phyloP scores from a whole-genome alignment of 345 rosid species.

The Lumnitzera littorea region DNA sequence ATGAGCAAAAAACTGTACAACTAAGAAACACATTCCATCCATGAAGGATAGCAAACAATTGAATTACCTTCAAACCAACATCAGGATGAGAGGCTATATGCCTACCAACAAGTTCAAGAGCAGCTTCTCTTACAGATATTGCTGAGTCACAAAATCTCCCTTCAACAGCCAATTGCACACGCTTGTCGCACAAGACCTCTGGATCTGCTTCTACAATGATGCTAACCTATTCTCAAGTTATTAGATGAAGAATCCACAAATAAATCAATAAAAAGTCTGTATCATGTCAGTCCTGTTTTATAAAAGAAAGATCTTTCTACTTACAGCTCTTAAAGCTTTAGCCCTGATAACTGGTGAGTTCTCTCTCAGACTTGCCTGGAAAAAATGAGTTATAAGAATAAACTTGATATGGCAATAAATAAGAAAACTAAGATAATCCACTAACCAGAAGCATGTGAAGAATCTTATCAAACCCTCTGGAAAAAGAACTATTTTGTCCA shows the following conservation, averaged over 20 bases:
- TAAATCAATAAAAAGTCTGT: not conserved
- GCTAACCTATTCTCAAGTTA: slow-evolving; percentile 66
- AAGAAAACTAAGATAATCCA: slow-evolving; percentile 17
- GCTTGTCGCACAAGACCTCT: slow-evolving; percentile 87
- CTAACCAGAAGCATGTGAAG: slow-evolving; percentile 96
- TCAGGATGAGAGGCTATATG: slow-evolving; percentile 98
- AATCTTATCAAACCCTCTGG: slow-evolving; percentile 96
- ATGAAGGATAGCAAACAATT: too few relatives aligned
- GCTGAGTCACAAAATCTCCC: slow-evolving; percentile 99
- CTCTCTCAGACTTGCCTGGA: slow-evolving; percentile 94
- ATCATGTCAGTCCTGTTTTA: not conserved
- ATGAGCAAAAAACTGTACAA: slow-evolving; percentile 1
- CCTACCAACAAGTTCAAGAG: slow-evolving; percentile 97
- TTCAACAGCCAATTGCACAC: slow-evolving; percentile 94
- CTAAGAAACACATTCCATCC: not conserved
- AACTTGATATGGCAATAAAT: slow-evolving; percentile 9
- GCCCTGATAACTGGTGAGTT: slow-evolving; percentile 95
- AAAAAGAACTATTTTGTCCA: slow-evolving; percentile 89
- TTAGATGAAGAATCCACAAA: not conserved
- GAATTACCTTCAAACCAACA: slow-evolving; percentile 79
- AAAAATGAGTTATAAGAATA: slow-evolving; percentile 19
- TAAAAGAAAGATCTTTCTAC: slow-evolving; percentile 19
- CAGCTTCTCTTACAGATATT: slow-evolving; percentile 97
- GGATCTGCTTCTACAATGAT: slow-evolving; percentile 97
- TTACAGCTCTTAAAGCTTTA: slow-evolving; percentile 90